Base-by-base conservation (phyloP, 73 alveolate genomes). In the Uronychia binucleata region DNA sequence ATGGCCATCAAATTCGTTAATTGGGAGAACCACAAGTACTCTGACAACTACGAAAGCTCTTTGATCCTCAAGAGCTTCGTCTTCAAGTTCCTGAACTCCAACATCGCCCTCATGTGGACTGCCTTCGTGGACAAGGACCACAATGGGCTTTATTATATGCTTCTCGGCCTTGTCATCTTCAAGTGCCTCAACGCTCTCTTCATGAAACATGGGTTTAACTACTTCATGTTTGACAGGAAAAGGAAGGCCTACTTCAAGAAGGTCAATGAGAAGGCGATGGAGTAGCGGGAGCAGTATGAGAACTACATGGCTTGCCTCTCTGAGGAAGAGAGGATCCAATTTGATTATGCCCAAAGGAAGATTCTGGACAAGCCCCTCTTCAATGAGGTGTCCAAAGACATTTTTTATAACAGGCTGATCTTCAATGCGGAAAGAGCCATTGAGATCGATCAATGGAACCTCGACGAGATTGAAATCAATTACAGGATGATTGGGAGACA, bases 1-100 rank as follows among this genome's bases (percentile, higher is more conserved):
- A 79, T 88, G 8, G 87, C 86, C 0, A 58, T 14, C 8, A 19
- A 35, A 26, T 81, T 87, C 74, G 86, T 87, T 78, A 67, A 46
- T n/a, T 26, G 34, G 33, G 93, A 87, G 60, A 87, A 87, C 75
- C 93, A 87, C 46, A 87, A 87, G 34, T 87, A 87, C 74, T 75
- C 28, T 1, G 87, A 86, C 59, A 79, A 79, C 28, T 86, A 86
- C 33, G 92, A 86, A 60, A 60, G 46, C 59, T 86, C 92, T 13
- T 79, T 79, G 31, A 67, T 79, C 31, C 75, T 33, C 88, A 86
- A 86, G 74, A 58, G 82, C 0, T 79, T 86, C 29, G 74, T 83
- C 59, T 86, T 86, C 57, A 86, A 78, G 32, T 86, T 86, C 74
- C 34, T 86, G 0, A 86, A 86, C 46, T 76, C 92, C 34, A 79